phyloP scores from a whole-genome alignment of 208 protist species.

The Trypanosoma brucei region DNA sequence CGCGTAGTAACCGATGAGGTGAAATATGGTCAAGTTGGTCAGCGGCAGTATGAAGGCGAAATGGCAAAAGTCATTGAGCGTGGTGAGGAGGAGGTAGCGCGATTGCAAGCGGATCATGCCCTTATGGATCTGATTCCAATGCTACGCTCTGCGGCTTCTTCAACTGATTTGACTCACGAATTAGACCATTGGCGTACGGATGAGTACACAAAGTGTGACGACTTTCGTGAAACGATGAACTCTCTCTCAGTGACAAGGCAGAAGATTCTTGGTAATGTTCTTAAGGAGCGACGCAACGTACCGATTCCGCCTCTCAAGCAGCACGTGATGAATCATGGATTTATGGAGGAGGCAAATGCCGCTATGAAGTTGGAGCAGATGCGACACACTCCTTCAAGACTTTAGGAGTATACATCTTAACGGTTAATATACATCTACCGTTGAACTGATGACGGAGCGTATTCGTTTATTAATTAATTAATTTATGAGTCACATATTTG shows the following conservation, averaged over 20 bases:
- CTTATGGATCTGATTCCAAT: conserved; percentile 75
- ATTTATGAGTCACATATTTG: too few relatives aligned
- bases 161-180: conserved; percentile 51
- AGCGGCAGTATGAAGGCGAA: conserved; percentile 21
- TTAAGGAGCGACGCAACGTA: conserved; percentile 23
- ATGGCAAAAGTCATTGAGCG: conserved; percentile 25
- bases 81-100: conserved; percentile 36
- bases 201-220: conserved; percentile 73
- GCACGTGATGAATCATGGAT: conserved; percentile 46
- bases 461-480: too few relatives aligned
- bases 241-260: conserved; percentile 42
- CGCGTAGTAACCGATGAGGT: conserved; percentile 19
- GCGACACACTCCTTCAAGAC: neutral
- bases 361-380: conserved; percentile 12
- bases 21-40: conserved; percentile 9
- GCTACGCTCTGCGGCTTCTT: conserved; percentile 44
- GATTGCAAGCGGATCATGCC: conserved; percentile 38
- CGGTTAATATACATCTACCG: too few relatives aligned
- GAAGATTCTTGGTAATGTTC: conserved; percentile 42
- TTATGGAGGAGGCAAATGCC: conserved; percentile 43
- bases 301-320: conserved; percentile 49
- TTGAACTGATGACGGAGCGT: too few relatives aligned
- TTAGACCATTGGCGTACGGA: conserved; percentile 75
- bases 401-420: neutral
- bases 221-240: conserved; percentile 79